Percentiles rank a stretch among this genome's conserved stretches.
phyloP scores from a whole-genome alignment of 768 basidiomycete species.

The Mycena galericulata region DNA sequence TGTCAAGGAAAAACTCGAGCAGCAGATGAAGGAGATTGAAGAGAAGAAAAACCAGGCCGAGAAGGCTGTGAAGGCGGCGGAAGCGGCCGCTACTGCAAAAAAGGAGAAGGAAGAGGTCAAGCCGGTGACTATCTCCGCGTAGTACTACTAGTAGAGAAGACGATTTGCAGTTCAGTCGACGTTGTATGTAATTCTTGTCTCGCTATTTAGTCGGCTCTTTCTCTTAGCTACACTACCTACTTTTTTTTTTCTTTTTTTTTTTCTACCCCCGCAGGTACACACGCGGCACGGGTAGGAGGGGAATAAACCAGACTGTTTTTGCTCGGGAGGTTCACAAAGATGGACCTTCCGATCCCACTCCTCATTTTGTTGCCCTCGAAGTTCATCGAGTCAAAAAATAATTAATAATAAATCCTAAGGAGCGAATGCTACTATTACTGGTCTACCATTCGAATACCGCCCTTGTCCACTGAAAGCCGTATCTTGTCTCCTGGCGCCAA shows the following conservation, averaged over 20 bases:
- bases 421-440: constrained; percentile 10
- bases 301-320: constrained; percentile 29
- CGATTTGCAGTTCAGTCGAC: not conserved
- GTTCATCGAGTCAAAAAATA: too few relatives aligned
- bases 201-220: constrained; percentile 22
- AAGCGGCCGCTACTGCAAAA: constrained; percentile 58
- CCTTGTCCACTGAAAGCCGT: constrained; percentile 69
- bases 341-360: constrained; percentile 24
- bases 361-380: not conserved
- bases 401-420: too few relatives aligned
- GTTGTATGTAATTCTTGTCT: constrained; percentile 33
- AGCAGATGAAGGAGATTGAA: constrained; percentile 74
- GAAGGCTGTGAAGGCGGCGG: constrained; percentile 74
- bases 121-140: constrained; percentile 59
- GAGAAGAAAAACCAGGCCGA: constrained; percentile 72
- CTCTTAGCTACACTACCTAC: constrained; percentile 13
- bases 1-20: constrained; percentile 61
- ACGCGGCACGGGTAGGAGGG: constrained; percentile 21
- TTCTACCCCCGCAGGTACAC: constrained; percentile 26
- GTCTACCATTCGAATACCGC: constrained; percentile 52
- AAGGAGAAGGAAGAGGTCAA: constrained; percentile 73
- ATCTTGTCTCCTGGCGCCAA: constrained; percentile 61
- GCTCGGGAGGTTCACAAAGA: constrained; percentile 30
- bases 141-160: too few relatives aligned
- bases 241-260: constrained; percentile 28